Conservation (phyloP, 805 yeast species). For the Wickerhamomyces chaumierensis region DNA sequence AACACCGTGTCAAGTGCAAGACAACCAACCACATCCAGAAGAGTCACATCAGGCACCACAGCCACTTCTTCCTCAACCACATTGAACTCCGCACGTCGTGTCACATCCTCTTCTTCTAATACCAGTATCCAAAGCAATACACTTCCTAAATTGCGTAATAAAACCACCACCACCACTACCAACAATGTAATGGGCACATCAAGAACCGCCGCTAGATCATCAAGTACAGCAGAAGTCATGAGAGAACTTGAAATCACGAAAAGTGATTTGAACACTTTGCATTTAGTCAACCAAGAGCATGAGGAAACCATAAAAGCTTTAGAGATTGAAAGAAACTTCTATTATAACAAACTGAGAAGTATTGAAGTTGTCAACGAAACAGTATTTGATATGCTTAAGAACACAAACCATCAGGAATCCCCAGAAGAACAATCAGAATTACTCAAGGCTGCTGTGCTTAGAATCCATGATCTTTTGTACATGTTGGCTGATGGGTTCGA, state of each 20-base stretch:
- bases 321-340: constrained; percentile 80
- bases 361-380: constrained; percentile 74
- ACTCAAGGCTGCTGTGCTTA: background rate
- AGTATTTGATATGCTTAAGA: constrained; percentile 39
- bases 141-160: constrained; percentile 8
- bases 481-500: background rate
- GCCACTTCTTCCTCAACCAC: background rate
- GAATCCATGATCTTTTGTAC: background rate
- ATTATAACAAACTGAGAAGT: constrained; percentile 79
- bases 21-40: too few relatives aligned
- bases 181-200: constrained; percentile 14
- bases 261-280: constrained; percentile 25
- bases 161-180: too few relatives aligned
- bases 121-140: constrained; percentile 1
- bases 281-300: constrained; percentile 33
- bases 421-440: background rate
- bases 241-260: constrained; percentile 37
- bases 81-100: constrained; percentile 4
- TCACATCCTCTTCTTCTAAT: constrained; percentile 7
- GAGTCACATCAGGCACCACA: background rate
- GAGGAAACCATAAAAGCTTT: constrained; percentile 54
- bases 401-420: constrained; percentile 3
- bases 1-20: constrained; percentile 1
- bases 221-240: constrained; percentile 22
- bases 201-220: constrained; percentile 16